Percentiles rank a stretch among this genome's conserved stretches.
phyloP scores from a whole-genome alignment of 108 stramenopile species.

The Cyclotella choctawhatcheeana region DNA sequence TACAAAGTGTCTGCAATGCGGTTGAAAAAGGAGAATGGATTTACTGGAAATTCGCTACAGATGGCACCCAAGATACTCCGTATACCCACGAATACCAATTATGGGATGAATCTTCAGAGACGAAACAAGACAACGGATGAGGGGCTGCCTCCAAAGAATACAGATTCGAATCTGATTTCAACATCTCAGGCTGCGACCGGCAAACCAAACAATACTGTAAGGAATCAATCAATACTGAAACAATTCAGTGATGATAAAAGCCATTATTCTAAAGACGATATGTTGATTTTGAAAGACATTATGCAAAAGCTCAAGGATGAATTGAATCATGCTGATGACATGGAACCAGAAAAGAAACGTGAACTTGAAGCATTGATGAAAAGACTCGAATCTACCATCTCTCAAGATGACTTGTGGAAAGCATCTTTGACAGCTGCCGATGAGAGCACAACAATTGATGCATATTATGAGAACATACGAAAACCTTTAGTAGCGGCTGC shows the following conservation, averaged over 20 bases:
- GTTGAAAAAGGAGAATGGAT: constrained; percentile 74
- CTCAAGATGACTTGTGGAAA: constrained; percentile 3
- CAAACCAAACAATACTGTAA: too few relatives aligned
- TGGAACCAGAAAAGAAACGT: not conserved
- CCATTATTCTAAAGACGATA: not conserved
- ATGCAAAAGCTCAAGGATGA: constrained; percentile 4
- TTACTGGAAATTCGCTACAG: constrained; percentile 72
- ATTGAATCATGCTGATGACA: not conserved
- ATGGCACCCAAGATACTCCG: constrained; percentile 81
- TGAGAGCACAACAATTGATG: too few relatives aligned
- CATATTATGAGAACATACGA: constrained; percentile 20
- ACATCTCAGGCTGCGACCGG: too few relatives aligned
- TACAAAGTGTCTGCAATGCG: constrained; percentile 76
- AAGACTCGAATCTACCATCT: constrained; percentile 9
- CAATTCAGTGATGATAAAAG: constrained; percentile 5
- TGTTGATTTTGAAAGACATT: not conserved
- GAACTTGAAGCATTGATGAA: not conserved
- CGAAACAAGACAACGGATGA: too few relatives aligned
- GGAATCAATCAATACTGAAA: constrained; percentile 1
- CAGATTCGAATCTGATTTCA: too few relatives aligned
- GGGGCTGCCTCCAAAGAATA: too few relatives aligned
- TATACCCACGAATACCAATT: constrained; percentile 56
- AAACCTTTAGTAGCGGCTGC: constrained; percentile 32
- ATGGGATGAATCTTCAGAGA: not conserved
- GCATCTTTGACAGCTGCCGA: not conserved